Evolutionary conservation across 225 moss, liverwort and hornwort species (phyloP).

Genomic region (Sphagnum contortum): DNA sequence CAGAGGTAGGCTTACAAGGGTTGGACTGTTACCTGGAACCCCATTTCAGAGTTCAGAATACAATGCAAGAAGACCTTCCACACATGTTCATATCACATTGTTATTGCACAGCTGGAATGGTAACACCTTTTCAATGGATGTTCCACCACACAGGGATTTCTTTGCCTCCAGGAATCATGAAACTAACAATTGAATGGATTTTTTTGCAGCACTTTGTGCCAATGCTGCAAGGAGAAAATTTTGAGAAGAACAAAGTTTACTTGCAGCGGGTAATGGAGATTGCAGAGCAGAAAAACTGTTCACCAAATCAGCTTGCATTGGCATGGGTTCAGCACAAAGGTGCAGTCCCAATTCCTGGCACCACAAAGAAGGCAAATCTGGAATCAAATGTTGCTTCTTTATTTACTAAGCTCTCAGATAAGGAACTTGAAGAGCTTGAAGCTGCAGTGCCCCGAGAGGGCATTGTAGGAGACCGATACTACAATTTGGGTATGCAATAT

Average conservation of each 20-base stretch:
- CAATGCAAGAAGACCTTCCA: too few relatives aligned
- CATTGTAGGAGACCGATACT: conserved; percentile 38
- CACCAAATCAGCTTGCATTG: conserved; percentile 62
- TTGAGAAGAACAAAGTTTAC: conserved; percentile 46
- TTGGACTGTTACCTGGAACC: too few relatives aligned
- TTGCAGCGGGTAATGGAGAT: conserved; percentile 36
- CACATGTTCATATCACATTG: too few relatives aligned
- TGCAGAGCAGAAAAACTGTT: conserved; percentile 39
- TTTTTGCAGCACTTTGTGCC: conserved; percentile 22
- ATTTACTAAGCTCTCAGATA: conserved; percentile 23
- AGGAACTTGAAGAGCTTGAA: conserved; percentile 56
- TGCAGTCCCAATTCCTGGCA: conserved; percentile 73
- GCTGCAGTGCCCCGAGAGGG: conserved; percentile 42
- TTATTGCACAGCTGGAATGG: too few relatives aligned
- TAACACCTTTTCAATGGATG: too few relatives aligned
- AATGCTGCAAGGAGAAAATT: conserved; percentile 30
- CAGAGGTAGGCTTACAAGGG: too few relatives aligned
- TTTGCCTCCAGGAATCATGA: too few relatives aligned
- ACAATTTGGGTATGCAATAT: not conserved
- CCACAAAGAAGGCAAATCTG: conserved; percentile 58
- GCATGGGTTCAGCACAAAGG: conserved; percentile 70
- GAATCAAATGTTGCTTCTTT: conserved; percentile 60
- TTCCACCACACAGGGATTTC: too few relatives aligned
- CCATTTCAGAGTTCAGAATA: too few relatives aligned
- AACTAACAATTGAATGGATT: too few relatives aligned